Evolutionary conservation across 495 filamentous ascomycete genomes (phyloP), one percentile per base, ranked within the genome.

Genomic region (Elaphomyces granulatus): DNA sequence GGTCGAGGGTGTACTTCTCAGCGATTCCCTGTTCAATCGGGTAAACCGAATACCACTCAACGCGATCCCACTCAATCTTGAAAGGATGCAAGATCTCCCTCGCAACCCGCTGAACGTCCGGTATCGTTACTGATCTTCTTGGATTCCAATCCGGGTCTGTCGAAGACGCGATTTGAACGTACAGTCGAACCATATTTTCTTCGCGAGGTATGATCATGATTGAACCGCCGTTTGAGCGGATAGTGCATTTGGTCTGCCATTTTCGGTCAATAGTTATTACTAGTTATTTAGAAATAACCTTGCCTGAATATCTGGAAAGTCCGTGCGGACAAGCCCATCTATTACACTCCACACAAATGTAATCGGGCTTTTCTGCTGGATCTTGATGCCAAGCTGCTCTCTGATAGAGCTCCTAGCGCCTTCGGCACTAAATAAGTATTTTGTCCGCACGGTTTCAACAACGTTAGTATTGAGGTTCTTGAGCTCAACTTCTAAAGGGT

Each of bases 211-310:
- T 80, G 19, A 82, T 66, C 65, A 87, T 70, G 36, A 87, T 53
- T 21, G 70, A 77, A 7, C 80, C 81, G 1, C 57, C 53, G 14
- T 63, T 49, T 6, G 68, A 70, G 28, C 71, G 67, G 40, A 78
- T 72, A 1, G 81, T 88, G 60, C 85, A 92, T 73, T 94, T 94
- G 69, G 87, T 88, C 85, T 87, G 44, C 1, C 19, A 31, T 35
- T n/a, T 3, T 35, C 14, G 15, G 9, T 20, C 23, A 37, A 20
- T 20, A 37, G 9, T 15, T 26, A 8, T 9, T 10, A 6, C 8
- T 1, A 18, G 32, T 2, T 1, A 15, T 4, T 2, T 7, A 33
- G 10, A n/a, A 1, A 20, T 17, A 32, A 17, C 8, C 59, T 51
- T 49, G 64, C 63, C 59, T 66, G 65, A 72, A 90, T 74, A 77